These are phyloP conservation scores for Chalaropsis thielavioides DNA, from an alignment of 2,329 filamentous ascomycete species.

Conservation along the genomic window DNA sequence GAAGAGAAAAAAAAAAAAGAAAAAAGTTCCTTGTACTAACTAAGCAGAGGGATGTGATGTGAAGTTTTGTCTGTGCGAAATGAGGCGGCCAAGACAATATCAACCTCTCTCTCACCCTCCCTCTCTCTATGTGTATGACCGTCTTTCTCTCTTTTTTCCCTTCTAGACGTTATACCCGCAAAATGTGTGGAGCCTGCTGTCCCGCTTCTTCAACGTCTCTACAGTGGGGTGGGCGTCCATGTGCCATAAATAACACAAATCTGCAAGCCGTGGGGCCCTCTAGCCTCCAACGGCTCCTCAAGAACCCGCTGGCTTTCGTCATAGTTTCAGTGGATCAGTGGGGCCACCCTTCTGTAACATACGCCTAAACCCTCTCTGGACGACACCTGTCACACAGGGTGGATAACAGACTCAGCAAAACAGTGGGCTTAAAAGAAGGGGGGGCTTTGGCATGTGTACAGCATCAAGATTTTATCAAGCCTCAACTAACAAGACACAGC, in stretches of 20 bases:
- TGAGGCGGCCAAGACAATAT: no score
- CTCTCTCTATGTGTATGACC: no score
- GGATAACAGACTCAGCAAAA: background rate
- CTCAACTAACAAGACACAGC: background rate
- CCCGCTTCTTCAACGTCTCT: background rate
- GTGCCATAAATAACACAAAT: background rate
- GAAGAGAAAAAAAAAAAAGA: no score
- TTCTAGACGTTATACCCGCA: no score
- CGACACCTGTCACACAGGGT: conserved; percentile 2
- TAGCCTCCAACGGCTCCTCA: background rate
- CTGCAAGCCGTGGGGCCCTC: background rate
- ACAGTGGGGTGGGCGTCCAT: no score
- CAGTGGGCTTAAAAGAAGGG: background rate
- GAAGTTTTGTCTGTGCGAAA: no score
- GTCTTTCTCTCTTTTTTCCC: no score
- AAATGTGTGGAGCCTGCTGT: background rate
- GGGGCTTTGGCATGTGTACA: background rate
- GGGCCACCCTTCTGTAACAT: conserved; percentile 3
- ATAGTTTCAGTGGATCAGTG: background rate
- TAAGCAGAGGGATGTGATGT: no score
- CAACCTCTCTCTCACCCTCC: no score
- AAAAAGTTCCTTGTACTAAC: no score
- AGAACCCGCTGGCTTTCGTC: background rate
- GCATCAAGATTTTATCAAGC: background rate
- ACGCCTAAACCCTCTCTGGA: conserved; percentile 1